A percentile compares a stretch with the other conserved stretches of the same genome.
phyloP scores from a whole-genome alignment of 495 filamentous ascomycete genomes.

The Aspergillus egyptiacus region DNA sequence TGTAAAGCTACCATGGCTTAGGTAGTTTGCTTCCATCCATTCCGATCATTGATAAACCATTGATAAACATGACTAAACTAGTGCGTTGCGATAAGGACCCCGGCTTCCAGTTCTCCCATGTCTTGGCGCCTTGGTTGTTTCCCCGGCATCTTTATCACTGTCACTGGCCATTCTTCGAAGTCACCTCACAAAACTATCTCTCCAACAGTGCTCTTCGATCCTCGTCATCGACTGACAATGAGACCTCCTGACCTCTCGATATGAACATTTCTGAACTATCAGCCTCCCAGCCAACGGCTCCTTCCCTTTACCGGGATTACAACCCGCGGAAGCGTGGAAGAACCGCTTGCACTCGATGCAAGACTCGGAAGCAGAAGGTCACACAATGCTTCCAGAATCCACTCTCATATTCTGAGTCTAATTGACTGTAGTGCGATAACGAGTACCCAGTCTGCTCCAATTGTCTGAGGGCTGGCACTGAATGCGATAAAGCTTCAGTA shows the following conservation, averaged over 20 bases:
- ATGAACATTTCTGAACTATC: slow-evolving; percentile 16
- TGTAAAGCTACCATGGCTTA: too few species aligned
- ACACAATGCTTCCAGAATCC: not conserved
- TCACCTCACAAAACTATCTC: too few species aligned
- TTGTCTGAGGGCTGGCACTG: slow-evolving; percentile 42
- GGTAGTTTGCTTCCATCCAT: too few species aligned
- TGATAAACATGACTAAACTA: too few species aligned
- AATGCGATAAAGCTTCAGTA: slow-evolving; percentile 45
- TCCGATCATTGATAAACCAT: too few species aligned
- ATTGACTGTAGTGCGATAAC: slow-evolving; percentile 34
- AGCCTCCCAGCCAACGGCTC: slow-evolving; percentile 11
- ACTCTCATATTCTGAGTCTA: not conserved
- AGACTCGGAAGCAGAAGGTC: slow-evolving; percentile 47
- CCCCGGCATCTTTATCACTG: too few species aligned
- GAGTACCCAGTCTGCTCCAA: slow-evolving; percentile 46
- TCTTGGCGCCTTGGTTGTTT: too few species aligned
- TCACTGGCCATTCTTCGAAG: too few species aligned
- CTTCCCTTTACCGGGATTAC: slow-evolving; percentile 26
- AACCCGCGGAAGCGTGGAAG: slow-evolving; percentile 47
- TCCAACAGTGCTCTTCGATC: not conserved
- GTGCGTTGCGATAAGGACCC: too few species aligned
- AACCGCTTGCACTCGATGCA: slow-evolving; percentile 49
- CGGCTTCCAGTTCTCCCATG: too few species aligned
- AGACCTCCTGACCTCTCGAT: not conserved
- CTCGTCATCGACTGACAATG: slow-evolving; percentile 11